These are phyloP conservation scores for Penicillium sp. DNA, from an alignment of 2,329 filamentous ascomycete species.

Conservation along the genomic window DNA sequence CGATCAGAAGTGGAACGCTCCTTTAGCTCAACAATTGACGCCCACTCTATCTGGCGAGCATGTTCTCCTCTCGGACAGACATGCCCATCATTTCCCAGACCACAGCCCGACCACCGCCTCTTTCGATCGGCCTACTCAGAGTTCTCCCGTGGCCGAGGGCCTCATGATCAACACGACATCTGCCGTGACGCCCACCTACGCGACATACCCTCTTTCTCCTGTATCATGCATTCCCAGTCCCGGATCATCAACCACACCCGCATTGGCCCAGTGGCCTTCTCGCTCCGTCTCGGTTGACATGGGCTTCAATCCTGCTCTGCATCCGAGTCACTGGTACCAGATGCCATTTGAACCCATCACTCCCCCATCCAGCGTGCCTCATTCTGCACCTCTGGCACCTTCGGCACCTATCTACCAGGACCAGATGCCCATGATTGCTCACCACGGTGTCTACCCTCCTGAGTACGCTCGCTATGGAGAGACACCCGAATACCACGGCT, in stretches of 20 bases:
- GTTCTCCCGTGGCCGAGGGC: constrained; percentile 24
- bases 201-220: constrained; percentile 26
- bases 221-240: constrained; percentile 29
- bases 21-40: constrained; percentile 21
- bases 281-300: constrained; percentile 22
- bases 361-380: constrained; percentile 21
- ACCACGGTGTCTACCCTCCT: constrained; percentile 17
- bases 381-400: constrained; percentile 14
- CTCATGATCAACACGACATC: constrained; percentile 26
- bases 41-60: constrained; percentile 23
- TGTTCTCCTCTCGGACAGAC: constrained; percentile 15
- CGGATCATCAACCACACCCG: constrained; percentile 19
- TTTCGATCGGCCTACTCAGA: constrained; percentile 25
- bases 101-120: constrained; percentile 19
- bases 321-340: constrained; percentile 28
- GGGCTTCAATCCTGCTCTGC: constrained; percentile 16
- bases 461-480: constrained; percentile 21
- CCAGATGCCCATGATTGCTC: constrained; percentile 23
- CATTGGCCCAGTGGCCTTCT: constrained; percentile 14
- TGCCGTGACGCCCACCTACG: constrained; percentile 24
- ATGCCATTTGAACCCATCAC: constrained; percentile 26
- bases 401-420: constrained; percentile 26
- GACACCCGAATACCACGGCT: constrained; percentile 17
- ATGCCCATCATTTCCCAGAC: constrained; percentile 19
- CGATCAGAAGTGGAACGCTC: constrained; percentile 19